Conservation (phyloP, 495 filamentous ascomycete species). For the Penicillium diatomitis region DNA sequence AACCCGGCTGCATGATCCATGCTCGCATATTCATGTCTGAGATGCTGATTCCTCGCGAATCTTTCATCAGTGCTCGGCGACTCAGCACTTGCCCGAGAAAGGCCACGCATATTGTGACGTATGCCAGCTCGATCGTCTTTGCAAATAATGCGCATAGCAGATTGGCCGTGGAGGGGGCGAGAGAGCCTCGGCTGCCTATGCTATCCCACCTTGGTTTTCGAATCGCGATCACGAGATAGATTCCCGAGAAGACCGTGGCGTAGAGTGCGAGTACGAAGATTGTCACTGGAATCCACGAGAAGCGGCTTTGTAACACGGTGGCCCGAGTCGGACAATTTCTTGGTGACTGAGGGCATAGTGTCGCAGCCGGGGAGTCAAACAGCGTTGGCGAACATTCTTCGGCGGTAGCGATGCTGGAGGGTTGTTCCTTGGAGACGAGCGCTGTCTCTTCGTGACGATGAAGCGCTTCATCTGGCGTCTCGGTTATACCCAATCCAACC, state of each 20-base stretch:
- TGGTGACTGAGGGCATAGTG: not conserved
- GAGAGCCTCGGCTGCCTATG: constrained; percentile 37
- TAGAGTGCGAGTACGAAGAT: constrained; percentile 55
- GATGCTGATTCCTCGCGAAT: constrained; percentile 53
- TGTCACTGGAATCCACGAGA: constrained; percentile 48
- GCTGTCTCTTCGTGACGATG: constrained; percentile 2
- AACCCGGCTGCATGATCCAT: constrained; percentile 56
- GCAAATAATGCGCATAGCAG: constrained; percentile 55
- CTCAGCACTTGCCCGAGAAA: constrained; percentile 65
- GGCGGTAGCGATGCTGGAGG: constrained; percentile 1
- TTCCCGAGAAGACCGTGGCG: constrained; percentile 54
- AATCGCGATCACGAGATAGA: constrained; percentile 53
- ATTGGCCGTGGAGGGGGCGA: constrained; percentile 49
- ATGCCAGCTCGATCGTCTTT: constrained; percentile 66
- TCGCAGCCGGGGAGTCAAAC: constrained; percentile 1
- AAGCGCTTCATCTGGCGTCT: constrained; percentile 4
- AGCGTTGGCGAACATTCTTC: constrained; percentile 11
- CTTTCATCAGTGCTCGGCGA: constrained; percentile 47
- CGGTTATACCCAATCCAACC: constrained; percentile 15
- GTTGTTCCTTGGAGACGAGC: constrained; percentile 3
- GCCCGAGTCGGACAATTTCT: constrained; percentile 14
- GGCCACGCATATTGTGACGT: constrained; percentile 68
- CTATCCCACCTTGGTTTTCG: constrained; percentile 46
- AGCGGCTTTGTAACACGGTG: constrained; percentile 25
- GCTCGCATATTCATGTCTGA: constrained; percentile 59